Conservation (phyloP, 768 basidiomycete genomes). For the Cystobasidiopsis lactophilus region DNA sequence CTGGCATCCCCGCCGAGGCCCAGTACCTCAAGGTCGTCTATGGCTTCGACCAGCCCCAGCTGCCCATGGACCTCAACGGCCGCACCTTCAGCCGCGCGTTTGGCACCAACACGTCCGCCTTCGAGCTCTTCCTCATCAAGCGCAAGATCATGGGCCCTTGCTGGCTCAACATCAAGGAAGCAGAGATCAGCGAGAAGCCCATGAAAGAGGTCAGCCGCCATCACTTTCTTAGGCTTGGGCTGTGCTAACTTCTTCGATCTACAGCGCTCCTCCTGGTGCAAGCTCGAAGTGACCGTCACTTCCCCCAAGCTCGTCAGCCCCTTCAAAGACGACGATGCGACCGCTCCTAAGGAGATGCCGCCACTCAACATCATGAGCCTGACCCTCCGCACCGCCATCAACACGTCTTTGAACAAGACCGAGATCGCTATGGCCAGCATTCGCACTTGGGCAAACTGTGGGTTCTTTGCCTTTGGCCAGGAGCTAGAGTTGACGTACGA, state of each 20-base stretch:
- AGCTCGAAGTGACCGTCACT: slow-evolving; percentile 59
- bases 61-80: slow-evolving; percentile 50
- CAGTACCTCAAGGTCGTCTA: slow-evolving; percentile 90
- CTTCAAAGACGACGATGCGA: slow-evolving; percentile 45
- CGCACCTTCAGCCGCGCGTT: slow-evolving; percentile 71
- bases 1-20: slow-evolving; percentile 54
- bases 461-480: slow-evolving; percentile 11
- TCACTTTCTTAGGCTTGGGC: too few relatives aligned
- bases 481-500: neutral
- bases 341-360: slow-evolving; percentile 56
- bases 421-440: slow-evolving; percentile 72
- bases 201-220: slow-evolving; percentile 44
- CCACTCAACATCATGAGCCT: slow-evolving; percentile 79
- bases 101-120: slow-evolving; percentile 76
- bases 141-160: slow-evolving; percentile 98
- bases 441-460: slow-evolving; percentile 58
- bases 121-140: slow-evolving; percentile 80
- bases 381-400: slow-evolving; percentile 69
- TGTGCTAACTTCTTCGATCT: neutral
- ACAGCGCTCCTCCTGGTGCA: slow-evolving; percentile 64
- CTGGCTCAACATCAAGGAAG: slow-evolving; percentile 70
- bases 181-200: slow-evolving; percentile 29
- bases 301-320: slow-evolving; percentile 78
- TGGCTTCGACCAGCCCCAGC: slow-evolving; percentile 38
- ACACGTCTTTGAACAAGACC: slow-evolving; percentile 79